Conservation (phyloP, 371 early-diverging fungal species). For the Actinomucor elegans region DNA sequence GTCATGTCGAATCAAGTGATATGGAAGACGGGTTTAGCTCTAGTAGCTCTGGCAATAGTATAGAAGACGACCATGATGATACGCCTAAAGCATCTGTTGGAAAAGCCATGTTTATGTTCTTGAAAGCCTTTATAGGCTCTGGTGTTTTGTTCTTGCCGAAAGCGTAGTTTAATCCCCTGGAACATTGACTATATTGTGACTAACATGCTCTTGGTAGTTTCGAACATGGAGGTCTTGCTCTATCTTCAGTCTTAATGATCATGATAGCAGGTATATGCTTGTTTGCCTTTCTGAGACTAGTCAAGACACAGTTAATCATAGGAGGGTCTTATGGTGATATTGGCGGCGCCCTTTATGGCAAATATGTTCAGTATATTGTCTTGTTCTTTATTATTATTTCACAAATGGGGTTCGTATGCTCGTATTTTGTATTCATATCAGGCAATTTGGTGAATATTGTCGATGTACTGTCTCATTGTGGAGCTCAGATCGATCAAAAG, state of each 20-base stretch:
- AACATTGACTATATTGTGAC: neutral
- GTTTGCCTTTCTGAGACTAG: slow-evolving; percentile 29
- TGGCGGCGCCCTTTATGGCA: slow-evolving; percentile 68
- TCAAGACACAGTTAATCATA: slow-evolving; percentile 32
- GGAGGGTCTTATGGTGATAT: slow-evolving; percentile 82
- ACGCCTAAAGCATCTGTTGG: slow-evolving; percentile 53
- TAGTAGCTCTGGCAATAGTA: neutral
- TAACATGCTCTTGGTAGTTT: too few relatives aligned
- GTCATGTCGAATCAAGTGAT: neutral
- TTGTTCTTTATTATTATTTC: slow-evolving; percentile 63
- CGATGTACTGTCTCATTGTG: slow-evolving; percentile 38
- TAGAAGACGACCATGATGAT: slow-evolving; percentile 5
- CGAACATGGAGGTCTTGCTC: slow-evolving; percentile 29
- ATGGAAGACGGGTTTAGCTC: too few relatives aligned
- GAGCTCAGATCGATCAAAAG: slow-evolving; percentile 28
- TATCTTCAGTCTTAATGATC: slow-evolving; percentile 27
- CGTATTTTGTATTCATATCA: slow-evolving; percentile 50
- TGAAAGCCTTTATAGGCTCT: slow-evolving; percentile 79
- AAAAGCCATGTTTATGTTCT: slow-evolving; percentile 74
- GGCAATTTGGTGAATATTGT: slow-evolving; percentile 45
- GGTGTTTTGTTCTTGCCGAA: slow-evolving; percentile 68
- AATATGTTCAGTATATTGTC: slow-evolving; percentile 51
- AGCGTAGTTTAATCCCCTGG: slow-evolving; percentile 36
- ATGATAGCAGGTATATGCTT: slow-evolving; percentile 29
- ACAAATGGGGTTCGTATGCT: slow-evolving; percentile 59